Evolutionary conservation across 768 basidiomycete species (phyloP), one percentile per base, ranked within the genome.

Genomic region (Serendipita indica): DNA sequence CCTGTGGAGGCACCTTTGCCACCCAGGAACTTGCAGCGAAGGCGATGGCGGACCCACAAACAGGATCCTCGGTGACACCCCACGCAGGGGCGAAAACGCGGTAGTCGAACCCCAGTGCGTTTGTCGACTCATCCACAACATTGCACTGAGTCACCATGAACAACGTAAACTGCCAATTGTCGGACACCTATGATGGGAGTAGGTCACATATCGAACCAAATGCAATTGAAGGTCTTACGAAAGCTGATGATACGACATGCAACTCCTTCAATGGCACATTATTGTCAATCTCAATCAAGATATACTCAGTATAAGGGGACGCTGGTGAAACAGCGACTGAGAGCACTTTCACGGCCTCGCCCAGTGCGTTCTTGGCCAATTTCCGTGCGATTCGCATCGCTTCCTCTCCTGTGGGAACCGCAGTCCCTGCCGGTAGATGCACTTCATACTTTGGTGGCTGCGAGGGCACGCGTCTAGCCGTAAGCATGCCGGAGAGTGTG

Each of bases 31-130:
- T 64, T n/a, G 64, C 63, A 16, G 69, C 57, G 2, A 67, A 33
- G 4, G 64, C 61, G 56, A 70, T 68, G 2, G 68, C 68, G 1
- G 66, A 67, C 1, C 70, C 70, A 28, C 65, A 67, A 18, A 70
- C 70, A 10, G 70, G 69, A 49, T 71, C 70, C 30, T 71, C 70
- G 3, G 33, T 22, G 2, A 66, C 22, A 0, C 65, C 70, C 3
- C 58, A 35, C 7, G 54, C 43, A 1, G 67, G 62, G 1, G 45
- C 66, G 45, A 71, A 71, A n/a, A 68, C 65, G 18, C 70, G 65
- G 14, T 69, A 69, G 30, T 64, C 61, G 43, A 70, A 69, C 2
- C 30, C 49, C 10, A 7, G 16, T 43, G 6, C 41, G 27, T 6
- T 6, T 22, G 10, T 2, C 22, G 4, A 18, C 16, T 64, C 58